A percentile compares a stretch with the other conserved stretches of the same genome.
Conservation (phyloP, 129 eudicot genomes). For the Lonicera japonica region DNA sequence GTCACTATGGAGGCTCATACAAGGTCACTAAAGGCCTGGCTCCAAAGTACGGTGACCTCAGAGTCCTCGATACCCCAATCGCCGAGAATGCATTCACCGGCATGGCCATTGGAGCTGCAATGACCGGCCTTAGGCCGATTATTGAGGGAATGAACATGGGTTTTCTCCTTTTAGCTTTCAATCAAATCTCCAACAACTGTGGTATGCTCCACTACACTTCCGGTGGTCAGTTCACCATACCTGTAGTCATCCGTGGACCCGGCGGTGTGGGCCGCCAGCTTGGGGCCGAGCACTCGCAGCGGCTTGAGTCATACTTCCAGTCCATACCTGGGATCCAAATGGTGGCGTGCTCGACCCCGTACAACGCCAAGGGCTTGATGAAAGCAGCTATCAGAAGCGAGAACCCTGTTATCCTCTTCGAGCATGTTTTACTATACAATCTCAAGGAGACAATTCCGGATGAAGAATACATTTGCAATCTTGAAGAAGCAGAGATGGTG, state of each 20-base stretch:
- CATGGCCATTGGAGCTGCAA: slow-evolving; percentile 97
- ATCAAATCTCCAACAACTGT: slow-evolving; percentile 93
- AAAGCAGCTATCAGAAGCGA: slow-evolving; percentile 95
- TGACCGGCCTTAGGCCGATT: slow-evolving; percentile 83
- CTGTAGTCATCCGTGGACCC: slow-evolving; percentile 89
- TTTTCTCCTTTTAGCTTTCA: slow-evolving; percentile 85
- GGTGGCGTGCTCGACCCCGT: slow-evolving; percentile 98
- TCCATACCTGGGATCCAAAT: slow-evolving; percentile 94
- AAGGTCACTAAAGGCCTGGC: slow-evolving; percentile 95
- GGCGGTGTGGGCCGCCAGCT: slow-evolving; percentile 98
- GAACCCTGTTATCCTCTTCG: slow-evolving; percentile 86
- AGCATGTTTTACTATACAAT: slow-evolving; percentile 83
- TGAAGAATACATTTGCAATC: slow-evolving; percentile 64
- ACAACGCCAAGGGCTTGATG: slow-evolving; percentile 88
- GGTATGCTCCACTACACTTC: slow-evolving; percentile 99
- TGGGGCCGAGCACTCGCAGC: slow-evolving; percentile 95
- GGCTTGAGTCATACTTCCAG: slow-evolving; percentile 86
- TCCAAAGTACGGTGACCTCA: slow-evolving; percentile 69
- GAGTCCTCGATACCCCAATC: slow-evolving; percentile 95
- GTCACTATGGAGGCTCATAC: slow-evolving; percentile 97
- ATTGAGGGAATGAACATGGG: slow-evolving; percentile 99
- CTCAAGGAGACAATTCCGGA: slow-evolving; percentile 85
- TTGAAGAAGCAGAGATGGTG: slow-evolving; percentile 95
- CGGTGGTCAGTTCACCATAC: slow-evolving; percentile 90
- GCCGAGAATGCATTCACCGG: slow-evolving; percentile 95